These are phyloP conservation scores for Kodamaea kakaduensis DNA, from an alignment of 805 yeast genomes.

Conservation along the genomic window DNA sequence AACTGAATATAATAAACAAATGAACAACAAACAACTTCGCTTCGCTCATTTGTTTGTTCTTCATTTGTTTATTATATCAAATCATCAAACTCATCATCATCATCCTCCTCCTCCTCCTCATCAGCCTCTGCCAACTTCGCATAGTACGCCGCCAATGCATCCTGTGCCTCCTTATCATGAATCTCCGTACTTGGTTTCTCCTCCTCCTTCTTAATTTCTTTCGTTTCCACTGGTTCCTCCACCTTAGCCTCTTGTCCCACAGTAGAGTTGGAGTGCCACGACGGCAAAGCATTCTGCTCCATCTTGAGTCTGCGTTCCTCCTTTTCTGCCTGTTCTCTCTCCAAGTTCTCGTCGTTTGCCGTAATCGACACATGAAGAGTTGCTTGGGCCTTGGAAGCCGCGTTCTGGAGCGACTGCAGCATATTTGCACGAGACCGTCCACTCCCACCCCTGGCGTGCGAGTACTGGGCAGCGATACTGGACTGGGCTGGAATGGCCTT, in stretches of 20 bases:
- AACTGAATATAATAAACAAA: too few species aligned
- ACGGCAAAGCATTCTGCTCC: constrained; percentile 91
- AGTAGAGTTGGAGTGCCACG: constrained; percentile 92
- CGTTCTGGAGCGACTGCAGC: constrained; percentile 36
- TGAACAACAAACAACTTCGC: neutral
- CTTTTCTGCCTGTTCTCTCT: constrained; percentile 59
- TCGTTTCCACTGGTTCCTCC: constrained; percentile 49
- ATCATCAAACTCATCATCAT: constrained; percentile 36
- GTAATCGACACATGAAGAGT: constrained; percentile 87
- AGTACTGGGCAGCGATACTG: constrained; percentile 62
- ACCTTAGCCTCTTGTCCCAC: constrained; percentile 68
- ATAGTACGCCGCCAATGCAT: constrained; percentile 63
- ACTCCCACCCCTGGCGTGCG: constrained; percentile 47
- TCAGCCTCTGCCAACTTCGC: constrained; percentile 71
- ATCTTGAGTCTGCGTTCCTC: constrained; percentile 67
- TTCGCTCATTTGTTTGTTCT: constrained; percentile 1
- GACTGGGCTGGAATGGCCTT: constrained; percentile 83
- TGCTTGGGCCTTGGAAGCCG: constrained; percentile 68
- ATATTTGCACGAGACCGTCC: constrained; percentile 28
- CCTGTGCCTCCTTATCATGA: constrained; percentile 65
- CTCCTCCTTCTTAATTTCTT: constrained; percentile 18
- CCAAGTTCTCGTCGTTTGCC: constrained; percentile 75
- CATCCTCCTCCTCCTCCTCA: constrained; percentile 59
- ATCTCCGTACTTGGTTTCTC: constrained; percentile 8
- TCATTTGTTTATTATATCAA: constrained; percentile 14